phyloP scores from a whole-genome alignment of 2,329 filamentous ascomycete genomes.

The Alternaria angustiovoidea region DNA sequence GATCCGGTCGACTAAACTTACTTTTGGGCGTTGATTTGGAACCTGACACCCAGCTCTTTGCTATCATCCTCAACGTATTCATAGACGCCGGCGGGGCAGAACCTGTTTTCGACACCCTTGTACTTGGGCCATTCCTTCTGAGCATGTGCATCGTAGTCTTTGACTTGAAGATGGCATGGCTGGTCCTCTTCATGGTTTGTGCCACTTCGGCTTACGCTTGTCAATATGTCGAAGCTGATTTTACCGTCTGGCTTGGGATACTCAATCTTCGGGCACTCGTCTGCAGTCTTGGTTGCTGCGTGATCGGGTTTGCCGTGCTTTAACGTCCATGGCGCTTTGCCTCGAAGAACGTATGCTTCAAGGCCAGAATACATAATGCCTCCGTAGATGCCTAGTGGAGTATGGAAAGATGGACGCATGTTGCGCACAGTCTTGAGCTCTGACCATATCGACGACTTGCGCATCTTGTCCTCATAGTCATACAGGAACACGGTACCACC shows the following conservation, averaged over 20 bases:
- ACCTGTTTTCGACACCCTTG: constrained; percentile 93
- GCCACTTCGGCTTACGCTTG: constrained; percentile 91
- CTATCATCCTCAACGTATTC: constrained; percentile 94
- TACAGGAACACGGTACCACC: constrained; percentile 85
- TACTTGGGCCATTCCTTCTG: constrained; percentile 83
- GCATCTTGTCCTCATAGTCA: constrained; percentile 89
- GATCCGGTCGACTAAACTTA: constrained; percentile 61
- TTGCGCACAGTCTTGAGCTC: constrained; percentile 96
- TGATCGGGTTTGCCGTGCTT: constrained; percentile 83
- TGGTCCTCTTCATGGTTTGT: constrained; percentile 99
- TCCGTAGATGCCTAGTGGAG: constrained; percentile 84
- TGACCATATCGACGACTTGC: constrained; percentile 88
- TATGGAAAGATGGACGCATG: constrained; percentile 95
- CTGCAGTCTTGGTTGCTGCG: constrained; percentile 79
- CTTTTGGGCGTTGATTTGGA: constrained; percentile 98
- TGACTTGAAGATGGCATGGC: constrained; percentile 92
- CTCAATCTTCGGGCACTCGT: constrained; percentile 85
- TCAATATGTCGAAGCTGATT: constrained; percentile 95
- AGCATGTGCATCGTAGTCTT: constrained; percentile 93
- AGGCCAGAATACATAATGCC: constrained; percentile 92
- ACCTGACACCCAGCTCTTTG: constrained; percentile 87
- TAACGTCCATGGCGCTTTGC: constrained; percentile 88
- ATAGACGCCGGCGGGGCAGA: constrained; percentile 97
- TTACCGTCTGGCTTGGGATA: constrained; percentile 97
- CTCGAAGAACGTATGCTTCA: constrained; percentile 87